These are phyloP conservation scores for Chaetomium strumarium DNA, from an alignment of 2,329 filamentous ascomycete genomes.

Conservation along the genomic window DNA sequence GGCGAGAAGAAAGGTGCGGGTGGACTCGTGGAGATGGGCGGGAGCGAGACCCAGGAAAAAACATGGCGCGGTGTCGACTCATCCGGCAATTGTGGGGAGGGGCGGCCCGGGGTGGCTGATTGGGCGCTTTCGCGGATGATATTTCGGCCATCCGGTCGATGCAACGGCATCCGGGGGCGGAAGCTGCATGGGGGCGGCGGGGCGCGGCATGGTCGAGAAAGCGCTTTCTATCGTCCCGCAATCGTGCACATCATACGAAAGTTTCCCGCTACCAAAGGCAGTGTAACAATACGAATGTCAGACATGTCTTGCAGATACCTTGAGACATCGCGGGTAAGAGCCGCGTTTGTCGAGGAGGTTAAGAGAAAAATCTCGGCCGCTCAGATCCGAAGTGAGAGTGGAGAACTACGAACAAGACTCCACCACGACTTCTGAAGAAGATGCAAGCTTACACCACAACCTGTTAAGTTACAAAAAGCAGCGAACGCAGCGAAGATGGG, in stretches of 20 bases:
- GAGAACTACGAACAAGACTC: too few species aligned
- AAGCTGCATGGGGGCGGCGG: slow-evolving; percentile 12
- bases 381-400: too few species aligned
- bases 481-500: too few species aligned
- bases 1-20: not conserved
- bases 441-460: too few species aligned
- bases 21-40: too few species aligned
- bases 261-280: not conserved
- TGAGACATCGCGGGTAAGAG: not conserved
- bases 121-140: not conserved
- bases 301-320: not conserved
- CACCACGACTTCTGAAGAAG: too few species aligned
- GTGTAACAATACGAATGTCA: not conserved
- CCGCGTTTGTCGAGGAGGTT: not conserved
- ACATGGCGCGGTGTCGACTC: not conserved
- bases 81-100: slow-evolving; percentile 7
- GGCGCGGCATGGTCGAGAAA: not conserved
- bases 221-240: not conserved
- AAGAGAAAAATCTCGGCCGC: too few species aligned
- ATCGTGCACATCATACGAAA: not conserved
- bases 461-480: too few species aligned
- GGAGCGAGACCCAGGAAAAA: too few species aligned
- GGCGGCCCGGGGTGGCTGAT: not conserved
- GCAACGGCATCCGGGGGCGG: slow-evolving; percentile 5
- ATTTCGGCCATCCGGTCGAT: slow-evolving; percentile 1